These are phyloP conservation scores for Trametes coccinea DNA, from an alignment of 768 basidiomycete species.

Conservation along the genomic window DNA sequence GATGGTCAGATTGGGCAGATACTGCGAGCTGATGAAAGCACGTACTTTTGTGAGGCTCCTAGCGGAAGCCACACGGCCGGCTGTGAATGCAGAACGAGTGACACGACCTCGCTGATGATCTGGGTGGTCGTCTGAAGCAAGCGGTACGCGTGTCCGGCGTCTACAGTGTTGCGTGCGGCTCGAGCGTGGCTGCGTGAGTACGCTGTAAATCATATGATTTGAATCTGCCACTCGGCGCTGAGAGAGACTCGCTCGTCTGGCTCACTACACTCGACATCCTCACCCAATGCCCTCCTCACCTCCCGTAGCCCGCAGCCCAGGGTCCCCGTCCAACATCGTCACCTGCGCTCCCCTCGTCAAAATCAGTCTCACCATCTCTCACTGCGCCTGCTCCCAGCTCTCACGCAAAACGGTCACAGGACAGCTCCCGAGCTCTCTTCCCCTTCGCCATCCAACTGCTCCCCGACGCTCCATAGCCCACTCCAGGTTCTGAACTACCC, in stretches of 20 bases:
- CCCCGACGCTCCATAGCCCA: slow-evolving; percentile 5
- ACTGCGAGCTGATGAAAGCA: too few species aligned
- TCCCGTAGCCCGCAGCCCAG: neutral
- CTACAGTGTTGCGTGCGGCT: too few species aligned
- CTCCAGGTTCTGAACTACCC: slow-evolving; percentile 1
- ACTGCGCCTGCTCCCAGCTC: neutral
- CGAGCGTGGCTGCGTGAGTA: too few species aligned
- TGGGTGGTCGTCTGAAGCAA: too few species aligned
- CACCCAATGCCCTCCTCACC: neutral
- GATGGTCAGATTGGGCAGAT: too few species aligned
- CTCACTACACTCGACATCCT: neutral
- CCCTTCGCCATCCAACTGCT: neutral
- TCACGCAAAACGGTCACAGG: slow-evolving; percentile 11
- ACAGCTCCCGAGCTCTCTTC: neutral
- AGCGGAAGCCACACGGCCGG: too few species aligned
- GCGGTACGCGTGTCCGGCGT: too few species aligned
- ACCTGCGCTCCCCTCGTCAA: neutral
- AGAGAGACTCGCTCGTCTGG: neutral
- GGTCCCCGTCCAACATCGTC: slow-evolving; percentile 1
- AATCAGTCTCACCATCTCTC: slow-evolving; percentile 1
- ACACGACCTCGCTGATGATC: too few species aligned
- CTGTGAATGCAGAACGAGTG: too few species aligned
- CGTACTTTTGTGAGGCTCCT: too few species aligned
- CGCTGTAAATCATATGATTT: too few species aligned
- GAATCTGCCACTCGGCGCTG: too few species aligned